A percentile compares a stretch with the other conserved stretches of the same genome.
Conservation (phyloP, 495 filamentous ascomycete species). For the Penicillium coffeae region DNA sequence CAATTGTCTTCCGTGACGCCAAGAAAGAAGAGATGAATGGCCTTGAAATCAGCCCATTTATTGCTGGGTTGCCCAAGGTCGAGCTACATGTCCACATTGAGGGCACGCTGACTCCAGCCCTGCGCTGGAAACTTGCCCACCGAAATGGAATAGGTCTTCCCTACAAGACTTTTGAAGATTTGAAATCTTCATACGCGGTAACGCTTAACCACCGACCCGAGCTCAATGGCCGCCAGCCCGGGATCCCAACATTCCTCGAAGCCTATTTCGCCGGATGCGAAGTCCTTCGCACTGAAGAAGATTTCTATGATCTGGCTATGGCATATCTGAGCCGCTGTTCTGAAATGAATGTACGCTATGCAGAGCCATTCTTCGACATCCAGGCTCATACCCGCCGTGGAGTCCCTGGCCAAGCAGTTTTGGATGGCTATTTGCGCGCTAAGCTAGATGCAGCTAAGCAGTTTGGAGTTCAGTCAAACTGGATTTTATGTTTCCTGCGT, state of each 20-base stretch:
- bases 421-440: conserved; percentile 34
- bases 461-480: conserved; percentile 27
- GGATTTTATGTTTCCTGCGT: conserved; percentile 42
- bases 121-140: conserved; percentile 35
- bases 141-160: conserved; percentile 34
- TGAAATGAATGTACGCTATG: conserved; percentile 39
- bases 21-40: conserved; percentile 34
- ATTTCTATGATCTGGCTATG: conserved; percentile 44
- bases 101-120: conserved; percentile 36
- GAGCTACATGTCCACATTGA: conserved; percentile 46
- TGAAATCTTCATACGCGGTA: conserved; percentile 29
- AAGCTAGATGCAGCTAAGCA: conserved; percentile 23
- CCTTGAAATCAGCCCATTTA: conserved; percentile 27
- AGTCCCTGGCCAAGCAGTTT: conserved; percentile 25
- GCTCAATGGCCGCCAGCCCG: conserved; percentile 28
- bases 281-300: conserved; percentile 32
- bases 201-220: conserved; percentile 32
- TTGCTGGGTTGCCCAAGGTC: conserved; percentile 35
- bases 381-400: conserved; percentile 41
- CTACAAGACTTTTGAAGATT: conserved; percentile 27
- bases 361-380: conserved; percentile 42
- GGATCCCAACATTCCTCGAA: conserved; percentile 37
- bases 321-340: conserved; percentile 30
- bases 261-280: conserved; percentile 39
- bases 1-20: no score